Conservation (phyloP, 345 rosid genomes). For the Camelina sativa region DNA sequence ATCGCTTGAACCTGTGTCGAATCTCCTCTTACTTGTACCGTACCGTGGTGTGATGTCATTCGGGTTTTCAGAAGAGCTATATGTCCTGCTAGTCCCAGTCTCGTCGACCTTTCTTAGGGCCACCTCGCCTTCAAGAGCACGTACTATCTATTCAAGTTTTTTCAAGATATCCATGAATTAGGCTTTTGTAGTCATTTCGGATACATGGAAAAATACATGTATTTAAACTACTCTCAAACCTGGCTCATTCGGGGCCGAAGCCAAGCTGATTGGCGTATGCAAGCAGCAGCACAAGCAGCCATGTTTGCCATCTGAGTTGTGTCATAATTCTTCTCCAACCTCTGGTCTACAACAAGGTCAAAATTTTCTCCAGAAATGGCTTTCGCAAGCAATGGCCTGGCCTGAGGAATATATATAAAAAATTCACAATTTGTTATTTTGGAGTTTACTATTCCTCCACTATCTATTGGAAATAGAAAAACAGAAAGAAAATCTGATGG, state of each 20-base stretch:
- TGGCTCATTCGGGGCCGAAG: constrained; percentile 81
- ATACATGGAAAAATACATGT: not conserved
- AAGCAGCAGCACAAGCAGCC: constrained; percentile 82
- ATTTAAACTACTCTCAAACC: constrained; percentile 45
- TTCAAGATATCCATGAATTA: not conserved
- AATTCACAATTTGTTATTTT: too few species aligned
- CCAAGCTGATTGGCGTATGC: constrained; percentile 71
- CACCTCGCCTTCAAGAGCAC: constrained; percentile 66
- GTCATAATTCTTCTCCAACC: constrained; percentile 52
- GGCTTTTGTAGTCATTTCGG: not conserved
- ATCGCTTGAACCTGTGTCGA: constrained; percentile 47
- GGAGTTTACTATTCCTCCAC: not conserved
- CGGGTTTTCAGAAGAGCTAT: constrained; percentile 53
- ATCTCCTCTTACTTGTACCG: constrained; percentile 48
- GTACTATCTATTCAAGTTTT: constrained; percentile 54
- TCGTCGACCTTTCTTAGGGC: constrained; percentile 57
- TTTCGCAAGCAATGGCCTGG: constrained; percentile 65
- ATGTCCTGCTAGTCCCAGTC: constrained; percentile 42
- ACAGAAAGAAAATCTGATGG: not conserved
- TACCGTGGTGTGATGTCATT: constrained; percentile 42
- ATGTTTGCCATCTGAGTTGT: constrained; percentile 57
- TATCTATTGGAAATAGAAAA: not conserved
- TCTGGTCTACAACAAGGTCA: constrained; percentile 56
- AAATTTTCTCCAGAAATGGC: constrained; percentile 49
- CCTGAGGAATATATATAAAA: constrained; percentile 50